Evolutionary conservation across 2,329 filamentous ascomycete genomes (phyloP).

Genomic region (Kalmusia sp.): DNA sequence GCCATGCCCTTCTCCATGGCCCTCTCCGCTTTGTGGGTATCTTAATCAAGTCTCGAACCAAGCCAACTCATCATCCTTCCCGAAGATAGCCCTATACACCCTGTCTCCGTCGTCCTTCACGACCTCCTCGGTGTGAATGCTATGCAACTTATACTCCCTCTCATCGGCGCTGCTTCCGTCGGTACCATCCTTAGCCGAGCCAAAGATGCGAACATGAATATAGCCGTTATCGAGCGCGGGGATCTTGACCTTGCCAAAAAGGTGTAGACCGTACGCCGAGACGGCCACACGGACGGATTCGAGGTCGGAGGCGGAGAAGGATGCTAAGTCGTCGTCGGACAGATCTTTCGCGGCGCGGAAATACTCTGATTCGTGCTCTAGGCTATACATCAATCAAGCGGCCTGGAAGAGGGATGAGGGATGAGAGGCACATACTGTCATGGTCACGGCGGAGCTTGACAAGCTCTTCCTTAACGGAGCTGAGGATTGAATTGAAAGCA

Average conservation of each 20-base stretch:
- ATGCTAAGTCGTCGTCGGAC: slow-evolving; percentile 44
- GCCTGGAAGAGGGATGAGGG: not conserved
- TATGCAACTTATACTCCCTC: slow-evolving; percentile 40
- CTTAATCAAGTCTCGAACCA: slow-evolving; percentile 43
- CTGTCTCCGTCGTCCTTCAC: slow-evolving; percentile 37
- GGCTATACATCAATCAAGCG: not conserved
- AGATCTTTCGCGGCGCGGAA: slow-evolving; percentile 48
- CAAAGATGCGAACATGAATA: slow-evolving; percentile 42
- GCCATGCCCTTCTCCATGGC: no score
- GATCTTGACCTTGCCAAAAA: slow-evolving; percentile 39
- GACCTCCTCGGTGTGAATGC: slow-evolving; percentile 44
- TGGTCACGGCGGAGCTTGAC: slow-evolving; percentile 42
- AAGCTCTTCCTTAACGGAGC: slow-evolving; percentile 40
- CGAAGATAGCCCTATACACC: slow-evolving; percentile 42
- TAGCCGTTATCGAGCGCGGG: slow-evolving; percentile 33
- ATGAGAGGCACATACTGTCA: slow-evolving; percentile 33
- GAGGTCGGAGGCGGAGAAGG: slow-evolving; percentile 34
- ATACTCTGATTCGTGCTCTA: slow-evolving; percentile 47
- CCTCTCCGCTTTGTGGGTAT: slow-evolving; percentile 3
- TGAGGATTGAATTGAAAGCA: slow-evolving; percentile 41
- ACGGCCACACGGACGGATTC: slow-evolving; percentile 35
- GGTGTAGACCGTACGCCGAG: slow-evolving; percentile 41
- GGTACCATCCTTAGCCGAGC: slow-evolving; percentile 40
- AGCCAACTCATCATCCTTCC: slow-evolving; percentile 35
- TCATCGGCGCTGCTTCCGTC: slow-evolving; percentile 40